Evolutionary conservation across 352 stramenopile species (phyloP), one percentile per base, ranked within the genome.

Genomic region (Phytophthora syringae): DNA sequence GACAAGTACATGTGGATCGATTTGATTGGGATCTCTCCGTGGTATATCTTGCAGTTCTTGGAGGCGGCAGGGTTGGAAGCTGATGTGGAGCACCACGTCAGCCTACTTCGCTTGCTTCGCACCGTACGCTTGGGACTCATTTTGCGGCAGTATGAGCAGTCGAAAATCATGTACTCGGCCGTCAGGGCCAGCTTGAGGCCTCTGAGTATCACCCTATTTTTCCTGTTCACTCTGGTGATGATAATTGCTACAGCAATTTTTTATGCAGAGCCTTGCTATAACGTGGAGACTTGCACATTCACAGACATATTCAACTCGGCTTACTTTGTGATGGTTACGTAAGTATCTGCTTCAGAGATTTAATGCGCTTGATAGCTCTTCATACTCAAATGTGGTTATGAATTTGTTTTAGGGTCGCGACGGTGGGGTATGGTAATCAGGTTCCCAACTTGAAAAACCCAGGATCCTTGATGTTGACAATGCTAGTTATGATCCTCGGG

Each of bases 301-400:
- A 93, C 84, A 15, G 86, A 93, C 60, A 90, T 93, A 32, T 92
- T 93, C 68, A 94, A 94, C 60, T 78, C 86, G 12, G 82, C 74
- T 1, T 94, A 94, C 45, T 94, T 93, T 65, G 81, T 92, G 55
- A 90, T 94, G 79, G 74, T 92, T 62, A 92, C 86, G 86, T 94
- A 88, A 43, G 73, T 86, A 44, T 58, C 13, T 47, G 5, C 12
- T n/a, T 16, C 5, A 32, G 27, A 5, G 7, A 3, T 21, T 22
- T 22, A 11, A 39, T 39, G 12, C 11, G 5, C 2, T 47, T 47
- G 15, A 45, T 45, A 15, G 1, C 18, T 27, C 7, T 47, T 25
- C 16, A 25, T 47, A 47, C 39, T 45, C n/a, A 25, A 42, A 42
- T 20, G 16, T 22, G 32, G 15, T 43, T 25, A 18, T 25, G 18